These are phyloP conservation scores for Geranium incanum DNA, from an alignment of 441 rosid species.

Conservation along the genomic window DNA sequence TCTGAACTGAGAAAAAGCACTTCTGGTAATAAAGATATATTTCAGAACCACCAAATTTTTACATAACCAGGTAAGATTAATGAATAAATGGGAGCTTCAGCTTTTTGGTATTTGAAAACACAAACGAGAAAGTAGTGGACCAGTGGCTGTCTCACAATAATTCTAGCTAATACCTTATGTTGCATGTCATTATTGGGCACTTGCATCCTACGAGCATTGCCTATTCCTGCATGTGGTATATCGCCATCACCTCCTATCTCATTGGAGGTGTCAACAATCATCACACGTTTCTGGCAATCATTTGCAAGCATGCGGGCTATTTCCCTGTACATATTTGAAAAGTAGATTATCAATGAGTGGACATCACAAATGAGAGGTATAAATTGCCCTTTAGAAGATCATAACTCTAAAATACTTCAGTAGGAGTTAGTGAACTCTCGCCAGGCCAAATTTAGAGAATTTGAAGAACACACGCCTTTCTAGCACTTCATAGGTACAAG, in stretches of 20 bases:
- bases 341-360: conserved; percentile 16
- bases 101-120: not conserved
- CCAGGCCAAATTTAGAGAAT: conserved; percentile 5
- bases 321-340: conserved; percentile 43
- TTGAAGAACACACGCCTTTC: not conserved
- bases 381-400: conserved; percentile 4
- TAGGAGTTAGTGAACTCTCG: conserved; percentile 4
- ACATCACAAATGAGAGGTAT: conserved; percentile 5
- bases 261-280: conserved; percentile 91
- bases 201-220: conserved; percentile 93
- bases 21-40: not conserved
- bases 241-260: conserved; percentile 99
- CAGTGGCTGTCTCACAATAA: not conserved
- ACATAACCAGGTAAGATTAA: not conserved
- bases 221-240: conserved; percentile 91
- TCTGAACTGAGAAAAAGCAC: conserved; percentile 6
- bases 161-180: conserved; percentile 53
- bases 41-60: not conserved
- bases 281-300: conserved; percentile 76
- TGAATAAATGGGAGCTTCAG: not conserved
- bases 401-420: not conserved
- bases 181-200: conserved; percentile 77
- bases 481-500: conserved; percentile 3
- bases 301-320: conserved; percentile 84
- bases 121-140: conserved; percentile 5